Base-by-base conservation (phyloP, 352 stramenopile species). In the Phytophthora brassicae region DNA sequence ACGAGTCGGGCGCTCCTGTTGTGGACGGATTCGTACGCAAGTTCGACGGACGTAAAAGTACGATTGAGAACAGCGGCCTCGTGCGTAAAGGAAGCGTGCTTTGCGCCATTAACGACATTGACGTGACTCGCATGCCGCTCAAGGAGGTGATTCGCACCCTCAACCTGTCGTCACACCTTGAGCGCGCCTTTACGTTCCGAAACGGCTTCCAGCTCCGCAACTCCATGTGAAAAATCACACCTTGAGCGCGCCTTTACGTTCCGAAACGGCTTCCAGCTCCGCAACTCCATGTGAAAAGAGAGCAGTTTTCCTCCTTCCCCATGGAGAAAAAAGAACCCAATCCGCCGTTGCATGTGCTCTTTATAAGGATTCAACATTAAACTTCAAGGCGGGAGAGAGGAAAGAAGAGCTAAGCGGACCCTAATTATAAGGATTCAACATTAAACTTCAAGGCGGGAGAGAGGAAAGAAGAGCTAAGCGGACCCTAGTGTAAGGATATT, bases 91-190 rank as follows among this genome's bases (percentile, higher is more conserved):
- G 85, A 47, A 90, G 79, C 47, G 72, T 85, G 39, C 63, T 94
- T 35, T 88, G 78, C 36, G 78, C 81, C 29, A 90, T 94, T 71
- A 90, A 94, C 71, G 79, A 89, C 63, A 79, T 88, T 9, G 84
- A 90, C 58, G 81, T 94, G 45, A 74, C 75, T 49, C 66, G 60
- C 42, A 81, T 89, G 69, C 69, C 79, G 54, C 68, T 89, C 28
- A 75, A 76, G 41, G 81, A 94, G 39, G 84, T 92, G 13, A 73
- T 89, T 50, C 79, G 74, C 20, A 84, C 81, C 36, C 72, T 94
- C 50, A 89, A 89, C 56, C 48, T 88, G 41, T 91, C 81, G 50
- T 84, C 78, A 28, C 83, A 89, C 49, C 68, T 87, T 29, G 79
- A 88, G 55, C 78, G 80, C 26, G 70, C 84, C 44, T 93, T 93